phyloP scores from a whole-genome alignment of 2,329 filamentous ascomycete genomes.

The Dryadomyces quercus-mongolicae region DNA sequence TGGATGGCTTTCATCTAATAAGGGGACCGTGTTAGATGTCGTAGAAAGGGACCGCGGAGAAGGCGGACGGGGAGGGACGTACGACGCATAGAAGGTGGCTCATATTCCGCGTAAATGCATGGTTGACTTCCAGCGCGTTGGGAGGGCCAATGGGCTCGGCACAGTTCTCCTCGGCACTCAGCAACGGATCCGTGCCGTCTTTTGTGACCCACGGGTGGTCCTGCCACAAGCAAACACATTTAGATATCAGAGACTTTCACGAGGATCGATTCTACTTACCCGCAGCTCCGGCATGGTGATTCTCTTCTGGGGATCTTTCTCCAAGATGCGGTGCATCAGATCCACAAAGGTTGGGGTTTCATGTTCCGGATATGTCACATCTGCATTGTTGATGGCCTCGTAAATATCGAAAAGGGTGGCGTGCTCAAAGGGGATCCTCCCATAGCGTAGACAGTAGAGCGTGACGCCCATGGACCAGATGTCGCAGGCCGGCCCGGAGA shows the following conservation, averaged over 20 bases:
- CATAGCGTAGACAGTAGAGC: slow-evolving; percentile 84
- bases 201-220: slow-evolving; percentile 89
- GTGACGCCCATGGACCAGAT: slow-evolving; percentile 99
- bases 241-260: background rate
- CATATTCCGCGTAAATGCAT: slow-evolving; percentile 85
- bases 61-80: slow-evolving; percentile 17
- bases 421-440: slow-evolving; percentile 74
- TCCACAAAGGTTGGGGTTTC: slow-evolving; percentile 60
- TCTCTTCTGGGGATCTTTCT: slow-evolving; percentile 74
- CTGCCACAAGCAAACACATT: slow-evolving; percentile 30
- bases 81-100: slow-evolving; percentile 75
- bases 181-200: slow-evolving; percentile 60
- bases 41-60: background rate
- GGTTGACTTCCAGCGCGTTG: slow-evolving; percentile 80
- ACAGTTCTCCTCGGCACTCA: slow-evolving; percentile 78
- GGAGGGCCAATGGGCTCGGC: slow-evolving; percentile 67
- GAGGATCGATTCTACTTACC: slow-evolving; percentile 36
- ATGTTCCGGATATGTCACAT: slow-evolving; percentile 47
- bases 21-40: background rate
- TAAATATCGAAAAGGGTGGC: slow-evolving; percentile 75
- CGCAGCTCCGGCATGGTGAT: slow-evolving; percentile 75
- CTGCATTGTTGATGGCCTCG: slow-evolving; percentile 68
- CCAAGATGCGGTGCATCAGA: slow-evolving; percentile 59
- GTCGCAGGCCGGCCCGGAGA: slow-evolving; percentile 82
- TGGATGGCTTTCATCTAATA: slow-evolving; percentile 82